Conservation (phyloP, 1,284 basidiomycete species). For the Marasmius tenuissimus region DNA sequence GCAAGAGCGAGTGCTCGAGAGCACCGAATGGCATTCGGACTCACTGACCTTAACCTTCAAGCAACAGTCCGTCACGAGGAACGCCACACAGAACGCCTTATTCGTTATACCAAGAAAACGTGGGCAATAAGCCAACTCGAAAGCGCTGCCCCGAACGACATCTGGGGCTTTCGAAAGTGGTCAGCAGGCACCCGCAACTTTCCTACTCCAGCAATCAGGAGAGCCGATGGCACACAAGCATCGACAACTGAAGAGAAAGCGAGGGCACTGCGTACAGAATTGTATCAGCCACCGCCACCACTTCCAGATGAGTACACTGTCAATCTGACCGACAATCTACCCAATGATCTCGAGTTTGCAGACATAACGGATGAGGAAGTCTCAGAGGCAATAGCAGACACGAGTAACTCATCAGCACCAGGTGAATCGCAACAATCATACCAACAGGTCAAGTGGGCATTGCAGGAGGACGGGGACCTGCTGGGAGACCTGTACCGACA, state of each 20-base stretch:
- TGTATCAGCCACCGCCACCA: slow-evolving; percentile 21
- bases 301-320: slow-evolving; percentile 10
- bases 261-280: slow-evolving; percentile 19
- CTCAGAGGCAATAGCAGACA: slow-evolving; percentile 10
- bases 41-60: background rate
- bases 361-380: slow-evolving; percentile 16
- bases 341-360: slow-evolving; percentile 12
- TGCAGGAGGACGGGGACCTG: background rate
- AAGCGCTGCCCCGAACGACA: slow-evolving; percentile 11
- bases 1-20: slow-evolving; percentile 1
- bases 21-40: background rate
- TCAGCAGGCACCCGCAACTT: slow-evolving; percentile 16
- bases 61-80: background rate
- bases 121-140: slow-evolving; percentile 15
- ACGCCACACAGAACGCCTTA: slow-evolving; percentile 13
- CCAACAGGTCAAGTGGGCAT: slow-evolving; percentile 17
- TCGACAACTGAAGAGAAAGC: slow-evolving; percentile 22
- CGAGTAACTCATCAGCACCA: slow-evolving; percentile 15
- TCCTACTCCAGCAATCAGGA: slow-evolving; percentile 14
- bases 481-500: background rate
- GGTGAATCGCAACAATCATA: slow-evolving; percentile 17
- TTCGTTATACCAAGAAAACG: slow-evolving; percentile 9
- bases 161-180: slow-evolving; percentile 18
- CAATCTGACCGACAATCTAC: slow-evolving; percentile 3
- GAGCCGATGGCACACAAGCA: slow-evolving; percentile 2